Evolutionary conservation across 2,329 filamentous ascomycete species (phyloP).

Genomic region (Clarireedia homoeocarpa): DNA sequence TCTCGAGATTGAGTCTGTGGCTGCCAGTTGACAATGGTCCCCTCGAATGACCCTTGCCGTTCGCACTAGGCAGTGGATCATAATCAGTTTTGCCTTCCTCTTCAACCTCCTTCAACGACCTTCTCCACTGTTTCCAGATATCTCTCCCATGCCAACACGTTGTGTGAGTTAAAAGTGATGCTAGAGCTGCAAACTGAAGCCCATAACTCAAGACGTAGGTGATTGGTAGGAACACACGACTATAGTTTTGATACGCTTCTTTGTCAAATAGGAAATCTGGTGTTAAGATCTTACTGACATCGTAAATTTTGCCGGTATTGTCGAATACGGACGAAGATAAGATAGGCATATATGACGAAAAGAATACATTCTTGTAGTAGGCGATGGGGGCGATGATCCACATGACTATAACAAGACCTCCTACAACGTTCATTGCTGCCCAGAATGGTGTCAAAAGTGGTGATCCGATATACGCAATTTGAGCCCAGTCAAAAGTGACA

Average conservation of each 20-base stretch:
- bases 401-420: constrained; percentile 73
- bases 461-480: constrained; percentile 77
- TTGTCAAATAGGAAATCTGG: constrained; percentile 70
- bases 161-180: constrained; percentile 73
- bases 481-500: constrained; percentile 85
- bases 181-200: constrained; percentile 75
- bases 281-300: constrained; percentile 74
- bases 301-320: constrained; percentile 71
- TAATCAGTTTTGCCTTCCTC: constrained; percentile 44
- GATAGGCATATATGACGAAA: constrained; percentile 79
- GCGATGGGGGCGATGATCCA: constrained; percentile 75
- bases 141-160: constrained; percentile 78
- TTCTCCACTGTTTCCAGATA: constrained; percentile 69
- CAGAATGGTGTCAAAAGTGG: constrained; percentile 78
- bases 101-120: constrained; percentile 56
- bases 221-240: constrained; percentile 75
- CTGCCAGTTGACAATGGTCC: background rate
- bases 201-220: constrained; percentile 84
- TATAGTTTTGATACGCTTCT: constrained; percentile 71
- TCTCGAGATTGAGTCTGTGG: constrained; percentile 15
- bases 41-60: constrained; percentile 8
- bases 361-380: constrained; percentile 74
- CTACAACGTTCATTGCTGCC: constrained; percentile 78
- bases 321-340: constrained; percentile 80
- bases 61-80: constrained; percentile 36